Conservation (phyloP, 140 eudicot genomes). For the Ambrosia hybrid region DNA sequence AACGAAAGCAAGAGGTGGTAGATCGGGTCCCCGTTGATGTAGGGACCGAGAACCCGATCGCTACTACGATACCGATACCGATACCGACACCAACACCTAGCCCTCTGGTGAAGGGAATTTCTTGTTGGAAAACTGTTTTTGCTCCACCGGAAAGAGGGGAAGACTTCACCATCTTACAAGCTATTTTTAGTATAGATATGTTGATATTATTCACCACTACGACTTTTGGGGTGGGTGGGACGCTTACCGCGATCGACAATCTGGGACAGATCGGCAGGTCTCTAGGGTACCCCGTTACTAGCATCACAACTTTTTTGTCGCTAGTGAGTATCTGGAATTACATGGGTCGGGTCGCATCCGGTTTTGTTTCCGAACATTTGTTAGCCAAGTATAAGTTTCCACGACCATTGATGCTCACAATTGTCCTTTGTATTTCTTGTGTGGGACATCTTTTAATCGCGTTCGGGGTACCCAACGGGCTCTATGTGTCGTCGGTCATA, state of each 20-base stretch:
- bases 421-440: neutral
- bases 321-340: neutral
- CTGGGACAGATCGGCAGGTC: neutral
- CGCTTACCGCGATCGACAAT: neutral
- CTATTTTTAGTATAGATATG: neutral
- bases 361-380: neutral
- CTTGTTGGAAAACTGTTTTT: neutral
- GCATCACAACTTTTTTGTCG: neutral
- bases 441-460: neutral
- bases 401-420: neutral
- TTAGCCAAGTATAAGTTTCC: neutral
- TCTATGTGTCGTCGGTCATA: neutral
- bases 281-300: neutral
- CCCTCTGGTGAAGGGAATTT: neutral
- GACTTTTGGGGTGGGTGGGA: neutral
- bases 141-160: neutral
- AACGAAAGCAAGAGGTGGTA: neutral
- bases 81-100: neutral
- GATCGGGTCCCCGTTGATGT: neutral
- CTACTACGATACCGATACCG: too few relatives aligned
- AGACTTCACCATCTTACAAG: neutral
- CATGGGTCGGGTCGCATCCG: constrained; percentile 1
- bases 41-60: neutral
- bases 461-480: neutral
- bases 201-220: neutral